These are phyloP conservation scores for Euphorbia neoarborescens DNA, from an alignment of 441 rosid genomes.

Conservation along the genomic window DNA sequence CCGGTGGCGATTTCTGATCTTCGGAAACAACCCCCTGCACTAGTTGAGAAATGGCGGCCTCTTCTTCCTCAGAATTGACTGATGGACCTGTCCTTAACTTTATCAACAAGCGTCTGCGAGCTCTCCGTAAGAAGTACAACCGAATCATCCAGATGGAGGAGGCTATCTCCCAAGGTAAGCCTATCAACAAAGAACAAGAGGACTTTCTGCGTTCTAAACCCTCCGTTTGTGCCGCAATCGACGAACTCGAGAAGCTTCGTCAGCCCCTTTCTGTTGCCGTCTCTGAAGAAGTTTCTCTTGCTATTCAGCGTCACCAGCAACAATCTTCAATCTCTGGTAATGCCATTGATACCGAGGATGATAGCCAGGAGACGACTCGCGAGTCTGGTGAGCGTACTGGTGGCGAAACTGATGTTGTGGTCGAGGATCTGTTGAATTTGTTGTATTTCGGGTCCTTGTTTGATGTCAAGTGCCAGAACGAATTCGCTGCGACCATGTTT, in stretches of 20 bases:
- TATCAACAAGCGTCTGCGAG: conserved; percentile 85
- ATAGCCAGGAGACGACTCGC: conserved; percentile 1
- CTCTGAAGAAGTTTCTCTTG: conserved; percentile 61
- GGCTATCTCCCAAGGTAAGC: conserved; percentile 59
- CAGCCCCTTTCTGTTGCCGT: conserved; percentile 54
- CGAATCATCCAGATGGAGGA: conserved; percentile 83
- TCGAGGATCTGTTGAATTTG: conserved; percentile 65
- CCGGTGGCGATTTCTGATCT: conserved; percentile 22
- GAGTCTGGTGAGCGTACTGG: background rate
- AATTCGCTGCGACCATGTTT: conserved; percentile 65
- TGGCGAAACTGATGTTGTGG: background rate
- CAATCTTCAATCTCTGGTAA: conserved; percentile 17
- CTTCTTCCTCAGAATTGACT: conserved; percentile 38
- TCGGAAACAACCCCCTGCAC: background rate
- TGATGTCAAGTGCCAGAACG: conserved; percentile 73
- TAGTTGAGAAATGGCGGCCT: conserved; percentile 35
- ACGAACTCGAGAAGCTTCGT: conserved; percentile 86
- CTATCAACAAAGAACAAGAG: conserved; percentile 71
- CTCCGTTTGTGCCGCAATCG: conserved; percentile 49
- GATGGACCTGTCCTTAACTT: conserved; percentile 78
- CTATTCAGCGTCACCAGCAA: conserved; percentile 21
- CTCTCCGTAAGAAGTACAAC: conserved; percentile 72
- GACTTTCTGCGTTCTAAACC: conserved; percentile 79
- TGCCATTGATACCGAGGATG: conserved; percentile 13
- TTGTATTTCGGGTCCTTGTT: conserved; percentile 75